phyloP scores from a whole-genome alignment of 441 rosid genomes.

The Pelargonium fulgidum region DNA sequence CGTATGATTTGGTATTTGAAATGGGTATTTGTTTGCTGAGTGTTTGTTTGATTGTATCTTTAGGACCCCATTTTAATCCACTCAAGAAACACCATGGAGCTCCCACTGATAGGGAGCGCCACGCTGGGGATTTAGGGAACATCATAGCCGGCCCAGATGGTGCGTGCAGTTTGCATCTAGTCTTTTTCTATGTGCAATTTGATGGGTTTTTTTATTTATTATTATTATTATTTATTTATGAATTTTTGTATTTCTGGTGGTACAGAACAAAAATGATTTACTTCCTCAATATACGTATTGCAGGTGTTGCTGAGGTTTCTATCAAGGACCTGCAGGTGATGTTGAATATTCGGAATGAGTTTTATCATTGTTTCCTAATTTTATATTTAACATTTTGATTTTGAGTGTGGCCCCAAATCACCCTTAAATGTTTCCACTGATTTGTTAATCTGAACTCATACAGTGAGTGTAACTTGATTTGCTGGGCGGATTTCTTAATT shows the following conservation, averaged over 20 bases:
- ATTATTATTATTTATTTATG: too few relatives aligned
- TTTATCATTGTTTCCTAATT: neutral
- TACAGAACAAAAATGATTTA: neutral
- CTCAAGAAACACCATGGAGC: slow-evolving; percentile 37
- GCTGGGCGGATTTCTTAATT: neutral
- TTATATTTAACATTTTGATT: neutral
- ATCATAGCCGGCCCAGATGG: slow-evolving; percentile 38
- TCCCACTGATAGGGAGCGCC: slow-evolving; percentile 36
- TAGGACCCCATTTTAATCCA: slow-evolving; percentile 49
- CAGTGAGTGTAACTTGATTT: neutral
- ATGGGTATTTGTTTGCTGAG: neutral
- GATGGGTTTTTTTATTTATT: too few relatives aligned
- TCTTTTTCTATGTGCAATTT: neutral
- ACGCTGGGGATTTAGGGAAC: slow-evolving; percentile 51
- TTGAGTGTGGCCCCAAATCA: neutral
- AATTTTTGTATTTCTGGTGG: neutral
- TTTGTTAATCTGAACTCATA: neutral
- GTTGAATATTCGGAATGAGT: neutral
- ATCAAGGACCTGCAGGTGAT: slow-evolving; percentile 35
- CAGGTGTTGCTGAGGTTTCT: slow-evolving; percentile 48
- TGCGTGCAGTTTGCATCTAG: slow-evolving; percentile 12
- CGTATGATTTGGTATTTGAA: neutral
- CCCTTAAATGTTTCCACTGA: neutral
- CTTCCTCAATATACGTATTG: slow-evolving; percentile 14
- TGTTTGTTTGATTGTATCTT: neutral